These are phyloP conservation scores for Zizania latifolia DNA, from an alignment of 176 grass and related monocot genomes.

Conservation along the genomic window DNA sequence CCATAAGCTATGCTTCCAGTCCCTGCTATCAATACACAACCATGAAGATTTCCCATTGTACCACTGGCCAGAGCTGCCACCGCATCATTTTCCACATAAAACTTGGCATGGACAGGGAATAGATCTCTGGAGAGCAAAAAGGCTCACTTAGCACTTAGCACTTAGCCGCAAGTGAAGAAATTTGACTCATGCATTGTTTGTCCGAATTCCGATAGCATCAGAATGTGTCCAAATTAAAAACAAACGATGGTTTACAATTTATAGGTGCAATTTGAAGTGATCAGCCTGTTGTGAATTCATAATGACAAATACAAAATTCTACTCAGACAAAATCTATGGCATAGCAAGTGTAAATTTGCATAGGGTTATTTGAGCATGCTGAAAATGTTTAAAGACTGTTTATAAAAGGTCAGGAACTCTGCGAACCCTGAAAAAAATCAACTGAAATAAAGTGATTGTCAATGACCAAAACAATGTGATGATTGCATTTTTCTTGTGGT, in stretches of 20 bases:
- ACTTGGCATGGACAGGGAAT: slow-evolving; percentile 62
- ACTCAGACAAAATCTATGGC: not conserved
- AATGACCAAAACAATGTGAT: not conserved
- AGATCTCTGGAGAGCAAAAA: slow-evolving; percentile 44
- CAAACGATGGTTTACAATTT: not conserved
- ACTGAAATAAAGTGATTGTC: not conserved
- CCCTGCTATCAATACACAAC: slow-evolving; percentile 91
- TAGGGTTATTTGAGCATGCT: not conserved
- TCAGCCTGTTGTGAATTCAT: not conserved
- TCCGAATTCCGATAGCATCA: not conserved
- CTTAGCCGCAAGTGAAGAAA: not conserved
- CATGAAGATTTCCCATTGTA: slow-evolving; percentile 92
- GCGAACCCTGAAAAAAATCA: not conserved
- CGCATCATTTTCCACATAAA: slow-evolving; percentile 95
- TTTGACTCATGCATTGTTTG: not conserved
- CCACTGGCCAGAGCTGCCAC: slow-evolving; percentile 92
- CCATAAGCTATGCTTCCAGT: slow-evolving; percentile 96
- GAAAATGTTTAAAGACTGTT: not conserved
- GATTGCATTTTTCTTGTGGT: not conserved
- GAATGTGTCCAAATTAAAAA: not conserved
- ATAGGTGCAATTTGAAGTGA: not conserved
- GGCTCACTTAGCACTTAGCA: slow-evolving; percentile 10
- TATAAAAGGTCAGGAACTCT: not conserved
- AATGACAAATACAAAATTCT: not conserved
- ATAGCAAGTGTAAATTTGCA: not conserved